A percentile compares a stretch with the other conserved stretches of the same genome.
These are phyloP conservation scores for Moelleriella libera DNA, from an alignment of 2,329 filamentous ascomycete species.

Conservation along the genomic window DNA sequence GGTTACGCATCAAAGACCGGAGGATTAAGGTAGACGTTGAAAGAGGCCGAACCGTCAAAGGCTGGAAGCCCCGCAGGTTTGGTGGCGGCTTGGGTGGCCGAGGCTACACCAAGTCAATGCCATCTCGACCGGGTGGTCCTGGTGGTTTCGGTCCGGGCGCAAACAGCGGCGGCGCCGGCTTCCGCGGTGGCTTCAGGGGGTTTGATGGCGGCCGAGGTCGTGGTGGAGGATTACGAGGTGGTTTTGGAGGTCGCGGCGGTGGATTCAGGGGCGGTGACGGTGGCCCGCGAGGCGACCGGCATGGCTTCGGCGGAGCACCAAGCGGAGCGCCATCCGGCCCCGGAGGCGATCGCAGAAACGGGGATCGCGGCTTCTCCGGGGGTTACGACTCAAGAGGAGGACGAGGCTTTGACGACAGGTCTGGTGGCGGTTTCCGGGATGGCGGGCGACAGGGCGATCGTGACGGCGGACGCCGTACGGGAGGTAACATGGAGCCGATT, in stretches of 20 bases:
- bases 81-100: slow-evolving; percentile 87
- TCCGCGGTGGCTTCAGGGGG: slow-evolving; percentile 30
- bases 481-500: slow-evolving; percentile 76
- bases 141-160: slow-evolving; percentile 39
- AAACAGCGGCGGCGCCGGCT: slow-evolving; percentile 19
- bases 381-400: slow-evolving; percentile 41
- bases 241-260: slow-evolving; percentile 36
- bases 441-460: slow-evolving; percentile 20
- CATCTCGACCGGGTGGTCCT: slow-evolving; percentile 54
- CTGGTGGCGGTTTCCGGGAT: slow-evolving; percentile 28
- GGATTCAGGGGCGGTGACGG: slow-evolving; percentile 33
- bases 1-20: slow-evolving; percentile 83
- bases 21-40: slow-evolving; percentile 92
- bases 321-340: slow-evolving; percentile 48
- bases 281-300: slow-evolving; percentile 21
- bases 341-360: slow-evolving; percentile 28
- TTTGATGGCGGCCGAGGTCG: slow-evolving; percentile 28
- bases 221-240: slow-evolving; percentile 23
- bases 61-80: slow-evolving; percentile 83
- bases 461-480: slow-evolving; percentile 35
- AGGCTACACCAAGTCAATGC: slow-evolving; percentile 74
- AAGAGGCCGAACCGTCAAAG: slow-evolving; percentile 82
- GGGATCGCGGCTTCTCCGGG: slow-evolving; percentile 25
- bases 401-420: slow-evolving; percentile 46
- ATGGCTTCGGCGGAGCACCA: slow-evolving; percentile 32